A percentile compares a stretch with the other conserved stretches of the same genome.
Conservation (phyloP, 768 basidiomycete genomes). For the Leccinum broughii region DNA sequence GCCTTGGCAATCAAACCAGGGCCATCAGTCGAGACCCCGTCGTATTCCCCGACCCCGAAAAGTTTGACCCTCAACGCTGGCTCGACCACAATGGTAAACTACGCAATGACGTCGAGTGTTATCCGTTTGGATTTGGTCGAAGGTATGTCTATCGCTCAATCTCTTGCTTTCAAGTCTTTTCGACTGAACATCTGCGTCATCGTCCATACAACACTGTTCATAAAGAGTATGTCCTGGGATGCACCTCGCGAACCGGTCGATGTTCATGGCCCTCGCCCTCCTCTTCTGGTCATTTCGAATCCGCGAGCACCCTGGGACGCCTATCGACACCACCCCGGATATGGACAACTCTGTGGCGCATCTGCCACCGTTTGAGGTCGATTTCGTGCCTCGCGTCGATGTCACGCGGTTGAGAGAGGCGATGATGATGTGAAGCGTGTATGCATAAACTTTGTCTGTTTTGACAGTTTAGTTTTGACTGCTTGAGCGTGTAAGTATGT, state of each 20-base stretch:
- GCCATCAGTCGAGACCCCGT: conserved; percentile 40
- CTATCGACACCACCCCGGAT: conserved; percentile 36
- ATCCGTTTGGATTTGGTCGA: conserved; percentile 56
- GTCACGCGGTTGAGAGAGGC: conserved; percentile 16
- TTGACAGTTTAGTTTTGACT: not conserved
- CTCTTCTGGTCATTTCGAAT: no score
- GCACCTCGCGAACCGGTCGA: no score
- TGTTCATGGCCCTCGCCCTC: no score
- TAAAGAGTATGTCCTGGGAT: no score
- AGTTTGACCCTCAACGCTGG: conserved; percentile 44
- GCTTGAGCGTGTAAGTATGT: not conserved
- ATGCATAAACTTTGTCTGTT: not conserved
- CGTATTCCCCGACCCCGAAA: conserved; percentile 38
- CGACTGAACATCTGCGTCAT: no score
- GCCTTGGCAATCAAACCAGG: conserved; percentile 19
- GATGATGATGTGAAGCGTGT: conserved; percentile 4
- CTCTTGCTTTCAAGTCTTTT: not conserved
- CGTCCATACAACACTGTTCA: no score
- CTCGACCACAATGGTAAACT: conserved; percentile 42
- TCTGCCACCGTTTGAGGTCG: conserved; percentile 53
- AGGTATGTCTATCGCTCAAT: conserved; percentile 16
- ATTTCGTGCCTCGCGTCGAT: conserved; percentile 48
- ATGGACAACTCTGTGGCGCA: conserved; percentile 58
- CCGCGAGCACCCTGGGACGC: conserved; percentile 21
- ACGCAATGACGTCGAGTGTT: conserved; percentile 43